Evolutionary conservation across 202 grass and related monocot species (phyloP).

Genomic region (Dendrocalamus latiflorus): DNA sequence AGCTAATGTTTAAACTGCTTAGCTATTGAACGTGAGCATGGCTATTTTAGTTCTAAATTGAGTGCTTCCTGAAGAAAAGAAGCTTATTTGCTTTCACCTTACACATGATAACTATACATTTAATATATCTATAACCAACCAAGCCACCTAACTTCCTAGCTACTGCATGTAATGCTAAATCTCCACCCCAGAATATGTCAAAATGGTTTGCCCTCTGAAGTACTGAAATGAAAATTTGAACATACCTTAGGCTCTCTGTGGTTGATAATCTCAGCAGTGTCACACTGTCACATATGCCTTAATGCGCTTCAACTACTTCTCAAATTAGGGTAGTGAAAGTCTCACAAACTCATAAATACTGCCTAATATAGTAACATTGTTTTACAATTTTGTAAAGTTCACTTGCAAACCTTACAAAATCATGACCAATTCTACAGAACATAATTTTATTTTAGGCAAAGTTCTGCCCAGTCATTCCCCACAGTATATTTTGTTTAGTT

Average conservation of each 20-base stretch:
- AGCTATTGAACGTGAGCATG: background rate
- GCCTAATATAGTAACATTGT: background rate
- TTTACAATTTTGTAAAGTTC: background rate
- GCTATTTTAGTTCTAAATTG: background rate
- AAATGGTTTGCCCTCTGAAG: background rate
- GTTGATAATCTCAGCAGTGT: background rate
- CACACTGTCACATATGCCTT: background rate
- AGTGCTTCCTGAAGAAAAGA: background rate
- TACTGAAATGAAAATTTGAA: constrained; percentile 1
- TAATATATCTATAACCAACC: background rate
- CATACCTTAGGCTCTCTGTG: background rate
- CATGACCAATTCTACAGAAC: background rate
- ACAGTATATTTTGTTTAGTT: background rate
- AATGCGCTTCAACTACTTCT: background rate
- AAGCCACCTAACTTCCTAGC: background rate
- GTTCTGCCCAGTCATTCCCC: background rate
- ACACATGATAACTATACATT: background rate
- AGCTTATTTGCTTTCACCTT: constrained; percentile 1
- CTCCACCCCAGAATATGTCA: background rate
- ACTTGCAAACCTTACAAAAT: background rate
- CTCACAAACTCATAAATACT: background rate
- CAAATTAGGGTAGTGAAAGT: background rate
- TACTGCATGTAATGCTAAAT: background rate
- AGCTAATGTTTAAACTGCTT: background rate
- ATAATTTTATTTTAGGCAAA: background rate